These are phyloP conservation scores for Aureobasidium leucospermi DNA, from an alignment of 2,329 filamentous ascomycete species.

Conservation along the genomic window DNA sequence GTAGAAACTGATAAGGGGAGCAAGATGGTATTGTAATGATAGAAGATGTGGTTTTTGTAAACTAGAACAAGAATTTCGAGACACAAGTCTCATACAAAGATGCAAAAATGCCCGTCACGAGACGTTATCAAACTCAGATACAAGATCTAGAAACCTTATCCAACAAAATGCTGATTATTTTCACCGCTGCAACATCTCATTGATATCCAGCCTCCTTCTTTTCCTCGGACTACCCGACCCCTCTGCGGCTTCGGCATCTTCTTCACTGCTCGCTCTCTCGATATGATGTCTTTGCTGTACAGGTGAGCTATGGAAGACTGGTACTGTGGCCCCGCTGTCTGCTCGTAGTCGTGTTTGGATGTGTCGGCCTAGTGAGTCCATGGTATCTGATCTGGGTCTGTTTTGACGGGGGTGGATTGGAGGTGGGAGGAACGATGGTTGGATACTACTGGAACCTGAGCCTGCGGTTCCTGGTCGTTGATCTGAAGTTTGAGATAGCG, in stretches of 20 bases:
- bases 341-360: slow-evolving; percentile 8
- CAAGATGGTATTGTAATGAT: no score
- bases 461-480: slow-evolving; percentile 13
- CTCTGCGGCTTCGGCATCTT: slow-evolving; percentile 17
- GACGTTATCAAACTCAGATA: no score
- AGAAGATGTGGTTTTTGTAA: no score
- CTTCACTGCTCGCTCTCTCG: slow-evolving; percentile 14
- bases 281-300: background rate
- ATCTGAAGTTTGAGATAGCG: background rate
- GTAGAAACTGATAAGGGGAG: no score
- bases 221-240: slow-evolving; percentile 18
- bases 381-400: slow-evolving; percentile 21
- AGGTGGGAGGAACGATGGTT: slow-evolving; percentile 12
- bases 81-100: no score
- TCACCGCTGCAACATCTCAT: slow-evolving; percentile 26
- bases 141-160: no score
- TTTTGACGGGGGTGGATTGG: slow-evolving; percentile 17
- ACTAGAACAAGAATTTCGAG: no score
- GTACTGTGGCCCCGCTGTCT: slow-evolving; percentile 10
- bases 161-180: background rate
- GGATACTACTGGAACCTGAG: slow-evolving; percentile 10
- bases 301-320: slow-evolving; percentile 2
- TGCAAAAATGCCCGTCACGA: no score
- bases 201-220: slow-evolving; percentile 24
- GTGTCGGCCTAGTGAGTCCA: slow-evolving; percentile 9